These are phyloP conservation scores for Pyrus pyrifolia DNA, from an alignment of 306 rosid genomes.

Conservation along the genomic window DNA sequence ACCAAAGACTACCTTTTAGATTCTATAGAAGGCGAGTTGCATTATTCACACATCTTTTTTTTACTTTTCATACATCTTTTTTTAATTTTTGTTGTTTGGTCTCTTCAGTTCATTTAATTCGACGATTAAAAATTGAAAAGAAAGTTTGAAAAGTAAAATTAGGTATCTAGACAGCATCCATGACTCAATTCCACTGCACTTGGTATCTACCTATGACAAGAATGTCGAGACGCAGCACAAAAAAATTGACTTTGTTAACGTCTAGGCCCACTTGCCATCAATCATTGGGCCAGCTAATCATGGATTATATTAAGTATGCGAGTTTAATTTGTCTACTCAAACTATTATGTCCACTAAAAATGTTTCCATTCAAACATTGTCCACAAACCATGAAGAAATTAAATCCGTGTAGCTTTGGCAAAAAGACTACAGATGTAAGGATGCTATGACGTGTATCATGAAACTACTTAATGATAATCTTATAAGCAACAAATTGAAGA, in stretches of 20 bases:
- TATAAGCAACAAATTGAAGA: background rate
- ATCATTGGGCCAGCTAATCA: background rate
- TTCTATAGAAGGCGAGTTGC: too few species aligned
- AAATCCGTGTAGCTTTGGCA: background rate
- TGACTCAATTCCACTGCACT: too few species aligned
- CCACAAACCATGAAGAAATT: background rate
- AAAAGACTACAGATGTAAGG: background rate
- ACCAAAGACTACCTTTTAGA: too few species aligned
- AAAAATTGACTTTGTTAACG: too few species aligned
- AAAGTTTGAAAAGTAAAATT: too few species aligned
- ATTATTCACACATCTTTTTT: too few species aligned
- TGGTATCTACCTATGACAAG: too few species aligned
- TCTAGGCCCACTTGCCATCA: background rate
- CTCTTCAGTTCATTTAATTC: too few species aligned
- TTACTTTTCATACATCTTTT: too few species aligned
- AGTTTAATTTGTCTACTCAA: background rate
- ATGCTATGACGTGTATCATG: background rate
- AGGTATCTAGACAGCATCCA: too few species aligned
- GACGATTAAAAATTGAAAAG: rapidly evolving
- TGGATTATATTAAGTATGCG: background rate
- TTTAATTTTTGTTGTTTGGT: too few species aligned
- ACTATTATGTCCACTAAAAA: background rate
- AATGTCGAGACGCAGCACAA: too few species aligned
- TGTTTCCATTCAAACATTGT: background rate
- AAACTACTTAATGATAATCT: background rate